A percentile compares a stretch with the other conserved stretches of the same genome.
Conservation (phyloP, 129 eudicot genomes). For the Helianthus annuus region HanXRQr2.0-SUNRISE NC_035448.2:111270653-111271152, state of each 20-base stretch:
- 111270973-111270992: conserved; percentile 96
- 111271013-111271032: conserved; percentile 86
- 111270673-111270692: not conserved
- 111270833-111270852: conserved; percentile 85
- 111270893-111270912: not conserved
- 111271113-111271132: conserved; percentile 9
- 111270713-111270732: conserved; percentile 98
- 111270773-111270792: conserved; percentile 90
- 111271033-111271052: conserved; percentile 89
- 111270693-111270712: conserved; percentile 92
- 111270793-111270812: conserved; percentile 93
- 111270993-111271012: conserved; percentile 88
- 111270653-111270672: not conserved
- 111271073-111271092: conserved; percentile 4
- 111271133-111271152: conserved; percentile 80
- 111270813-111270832: conserved; percentile 97
- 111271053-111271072: conserved; percentile 60
- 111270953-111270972: conserved; percentile 96
- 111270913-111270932: conserved; percentile 2
- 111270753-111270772: conserved; percentile 87
- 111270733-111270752: conserved; percentile 99
- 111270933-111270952: conserved; percentile 66
- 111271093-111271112: conserved; percentile 1
- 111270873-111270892: conserved; percentile 20
- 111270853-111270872: conserved; percentile 18